Conservation (phyloP, 1,284 basidiomycete species). For the Ganoderma leucocontextum region DNA sequence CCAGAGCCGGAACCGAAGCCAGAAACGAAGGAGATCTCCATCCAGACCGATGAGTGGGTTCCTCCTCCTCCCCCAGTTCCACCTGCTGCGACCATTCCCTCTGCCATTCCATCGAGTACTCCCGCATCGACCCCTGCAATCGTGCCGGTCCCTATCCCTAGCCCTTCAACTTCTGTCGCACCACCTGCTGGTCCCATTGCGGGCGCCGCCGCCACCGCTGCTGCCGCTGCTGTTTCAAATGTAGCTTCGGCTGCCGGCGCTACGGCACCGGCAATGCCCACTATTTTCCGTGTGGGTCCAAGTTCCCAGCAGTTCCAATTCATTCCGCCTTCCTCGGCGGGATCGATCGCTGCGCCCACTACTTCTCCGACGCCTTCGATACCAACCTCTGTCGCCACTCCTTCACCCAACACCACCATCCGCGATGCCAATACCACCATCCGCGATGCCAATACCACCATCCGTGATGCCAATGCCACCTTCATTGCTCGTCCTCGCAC, state of each 20-base stretch:
- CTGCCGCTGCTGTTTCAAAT: constrained; percentile 23
- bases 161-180: constrained; percentile 26
- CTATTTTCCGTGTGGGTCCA: constrained; percentile 56
- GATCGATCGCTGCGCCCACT: constrained; percentile 38
- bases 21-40: constrained; percentile 73
- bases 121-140: constrained; percentile 21
- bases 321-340: constrained; percentile 58
- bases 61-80: constrained; percentile 53
- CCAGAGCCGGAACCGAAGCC: constrained; percentile 53
- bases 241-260: constrained; percentile 28
- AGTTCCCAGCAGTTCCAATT: constrained; percentile 79
- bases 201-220: constrained; percentile 29
- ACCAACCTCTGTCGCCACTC: constrained; percentile 40
- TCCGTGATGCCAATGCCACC: constrained; percentile 55
- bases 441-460: constrained; percentile 55
- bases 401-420: constrained; percentile 52
- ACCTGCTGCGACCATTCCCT: constrained; percentile 25
- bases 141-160: constrained; percentile 27
- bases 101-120: constrained; percentile 28
- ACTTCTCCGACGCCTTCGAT: constrained; percentile 21
- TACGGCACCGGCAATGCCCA: constrained; percentile 27
- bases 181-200: constrained; percentile 21
- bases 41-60: constrained; percentile 80
- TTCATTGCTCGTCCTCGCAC: constrained; percentile 51
- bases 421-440: constrained; percentile 57